These are phyloP conservation scores for Cercospora sp. DNA, from an alignment of 2,329 filamentous ascomycete genomes.

Conservation along the genomic window DNA sequence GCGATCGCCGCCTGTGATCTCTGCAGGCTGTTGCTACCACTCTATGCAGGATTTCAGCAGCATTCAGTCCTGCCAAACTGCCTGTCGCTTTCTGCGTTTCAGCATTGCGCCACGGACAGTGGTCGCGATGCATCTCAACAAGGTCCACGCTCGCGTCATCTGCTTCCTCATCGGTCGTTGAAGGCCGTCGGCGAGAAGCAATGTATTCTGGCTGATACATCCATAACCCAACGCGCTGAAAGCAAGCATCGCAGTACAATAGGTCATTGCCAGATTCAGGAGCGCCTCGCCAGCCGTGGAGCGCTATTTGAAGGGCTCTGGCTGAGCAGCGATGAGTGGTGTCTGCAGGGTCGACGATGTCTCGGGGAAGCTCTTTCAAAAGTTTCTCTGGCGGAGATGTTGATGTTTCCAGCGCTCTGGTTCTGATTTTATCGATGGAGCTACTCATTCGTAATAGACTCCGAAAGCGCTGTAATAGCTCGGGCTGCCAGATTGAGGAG, in stretches of 20 bases:
- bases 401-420: constrained; percentile 18
- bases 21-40: constrained; percentile 36
- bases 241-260: constrained; percentile 79
- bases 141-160: constrained; percentile 40
- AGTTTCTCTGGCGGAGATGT: constrained; percentile 25
- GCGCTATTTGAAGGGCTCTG: constrained; percentile 39
- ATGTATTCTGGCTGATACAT: constrained; percentile 70
- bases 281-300: constrained; percentile 54
- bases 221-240: constrained; percentile 87
- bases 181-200: constrained; percentile 10
- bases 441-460: constrained; percentile 31
- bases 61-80: constrained; percentile 36
- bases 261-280: constrained; percentile 67
- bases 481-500: constrained; percentile 39
- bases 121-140: constrained; percentile 40
- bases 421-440: constrained; percentile 33
- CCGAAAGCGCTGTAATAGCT: constrained; percentile 34
- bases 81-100: constrained; percentile 37
- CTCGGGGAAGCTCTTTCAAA: constrained; percentile 32
- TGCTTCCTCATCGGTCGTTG: constrained; percentile 41
- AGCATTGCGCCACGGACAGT: constrained; percentile 42
- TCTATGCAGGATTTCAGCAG: constrained; percentile 36
- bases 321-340: constrained; percentile 9
- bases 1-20: constrained; percentile 37
- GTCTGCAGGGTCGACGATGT: constrained; percentile 26